Base-by-base conservation (phyloP, 2,329 filamentous ascomycete genomes). In the Colletotrichum liriopes region DNA sequence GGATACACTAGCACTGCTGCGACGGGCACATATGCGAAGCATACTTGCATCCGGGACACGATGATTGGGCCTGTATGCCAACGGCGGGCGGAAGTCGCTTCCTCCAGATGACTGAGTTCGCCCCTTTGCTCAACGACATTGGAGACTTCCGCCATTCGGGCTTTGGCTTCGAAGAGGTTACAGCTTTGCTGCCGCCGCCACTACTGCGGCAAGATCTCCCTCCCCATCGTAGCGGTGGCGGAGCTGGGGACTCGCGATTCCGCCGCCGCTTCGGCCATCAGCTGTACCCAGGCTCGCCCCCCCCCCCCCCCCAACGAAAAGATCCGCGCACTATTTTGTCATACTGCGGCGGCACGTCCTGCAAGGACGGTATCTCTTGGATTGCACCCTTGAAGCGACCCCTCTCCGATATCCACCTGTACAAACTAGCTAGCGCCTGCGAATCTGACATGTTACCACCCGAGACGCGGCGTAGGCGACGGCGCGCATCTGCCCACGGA, bases 21-120 rank as follows among this genome's bases (percentile, higher is more conserved):
- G 45, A 67, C 70, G 37, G 59, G 56, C 62, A 79, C 77, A 81
- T 81, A 83, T 83, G 81, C 82, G 80, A 78, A 83, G 79, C 82
- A 84, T 83, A 83, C 80, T 80, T 84, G 82, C 81, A 80, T 82
- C 78, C 68, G 67, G 67, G 58, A 59, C 54, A 4, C 32, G 16
- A 37, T 54, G 64, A 67, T 69, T 63, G 63, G 63, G 23, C 23
- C 41, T 37, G 16, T 20, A 47, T 59, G 43, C 39, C 63, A 56
- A 56, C 51, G 43, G 51, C 60, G 37, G 37, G 51, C n/a, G 54
- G 35, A 58, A 35, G 14, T 58, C 39, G 32, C 16, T 41, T 45
- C 35, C 29, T 43, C 23, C 54, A 26, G 35, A 39, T 5, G 35
- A 39, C n/a, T 5, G 35, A 39, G 26, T 18, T 58, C 35, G 54